Percentiles rank a stretch among this genome's conserved stretches.
phyloP scores from a whole-genome alignment of 495 filamentous ascomycete species.

The Melanomma pulvis-pyrius region DNA sequence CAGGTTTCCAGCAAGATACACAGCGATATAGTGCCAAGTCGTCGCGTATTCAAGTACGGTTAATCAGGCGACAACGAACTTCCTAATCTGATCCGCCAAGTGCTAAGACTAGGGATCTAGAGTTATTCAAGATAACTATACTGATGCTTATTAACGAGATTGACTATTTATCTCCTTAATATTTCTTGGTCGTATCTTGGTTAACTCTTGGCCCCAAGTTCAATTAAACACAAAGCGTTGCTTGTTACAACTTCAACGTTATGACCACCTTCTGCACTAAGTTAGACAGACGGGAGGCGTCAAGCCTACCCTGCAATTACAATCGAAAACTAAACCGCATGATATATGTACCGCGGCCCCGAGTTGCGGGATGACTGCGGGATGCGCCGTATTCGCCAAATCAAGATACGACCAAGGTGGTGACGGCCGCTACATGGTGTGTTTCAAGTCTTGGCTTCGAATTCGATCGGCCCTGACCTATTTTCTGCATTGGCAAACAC shows the following conservation, averaged over 20 bases:
- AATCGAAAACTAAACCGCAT: neutral
- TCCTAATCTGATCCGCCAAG: neutral
- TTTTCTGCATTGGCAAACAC: too few relatives aligned
- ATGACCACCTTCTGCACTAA: neutral
- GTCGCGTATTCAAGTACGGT: neutral
- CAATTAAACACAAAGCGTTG: neutral
- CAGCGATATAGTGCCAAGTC: neutral
- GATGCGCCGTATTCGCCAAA: neutral
- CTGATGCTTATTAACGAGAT: neutral
- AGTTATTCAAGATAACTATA: neutral
- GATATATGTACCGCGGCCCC: neutral
- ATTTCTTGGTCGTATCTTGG: neutral
- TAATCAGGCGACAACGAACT: neutral
- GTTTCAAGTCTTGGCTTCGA: too few relatives aligned
- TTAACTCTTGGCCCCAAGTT: too few relatives aligned
- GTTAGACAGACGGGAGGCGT: neutral
- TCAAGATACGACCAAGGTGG: neutral
- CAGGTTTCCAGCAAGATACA: neutral
- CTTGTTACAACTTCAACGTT: neutral
- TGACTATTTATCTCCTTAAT: neutral
- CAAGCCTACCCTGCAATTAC: neutral
- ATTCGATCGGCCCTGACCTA: too few relatives aligned
- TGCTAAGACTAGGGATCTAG: neutral
- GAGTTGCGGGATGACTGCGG: neutral
- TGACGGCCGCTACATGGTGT: too few relatives aligned